Base-by-base conservation (phyloP, 2,329 filamentous ascomycete species). In the Trichoderma sp. region DNA sequence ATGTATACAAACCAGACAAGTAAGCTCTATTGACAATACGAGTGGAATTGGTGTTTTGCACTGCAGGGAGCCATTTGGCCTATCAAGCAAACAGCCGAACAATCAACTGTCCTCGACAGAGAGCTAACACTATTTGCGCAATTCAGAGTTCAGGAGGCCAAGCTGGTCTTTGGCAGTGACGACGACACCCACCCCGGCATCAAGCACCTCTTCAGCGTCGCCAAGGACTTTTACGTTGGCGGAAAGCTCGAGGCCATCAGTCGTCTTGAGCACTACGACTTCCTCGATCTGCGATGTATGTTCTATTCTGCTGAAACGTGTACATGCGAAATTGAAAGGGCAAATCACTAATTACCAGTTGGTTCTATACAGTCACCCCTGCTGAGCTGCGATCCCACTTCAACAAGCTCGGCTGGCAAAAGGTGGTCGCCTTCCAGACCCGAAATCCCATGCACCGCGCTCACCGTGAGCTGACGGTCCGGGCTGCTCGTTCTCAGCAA, bases 401-500 rank as follows among this genome's bases (percentile, higher is more conserved):
- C 79, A 96, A 98, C 87, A 99, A 99, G 89, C 93, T 99, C 76
- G 96, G 96, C 83, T 99, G 96, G 96, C 91, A 92, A 82, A 91
- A 91, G 81, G 95, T 99, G 75, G 96, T 99, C 73, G 96, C 96
- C 78, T 99, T 99, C 91, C 96, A 99, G 88, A 99, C 96, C 73
- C 87, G 94, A 81, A 99, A 99, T 85, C 96, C 96, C 76, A 99
- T 99, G 96, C 96, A 99, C 86, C 92, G 96, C 78, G 96, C 96
- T 80, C 96, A 99, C 84, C 90, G 96, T 83, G 96, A 99, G 85
- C 86, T 99, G 82, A 99, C 96, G 70, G 96, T 99, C 78, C 94
- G 96, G 77, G 96, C 96, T 74, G 96, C 96, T 74, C 95, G 96
- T 77, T 92, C 92, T 69, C 93, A 96, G 82, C 94, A 97, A 82